A percentile compares a stretch with the other conserved stretches of the same genome.
Evolutionary conservation across 2,329 filamentous ascomycete genomes (phyloP).

Genomic region (Nothophoma quercina): DNA sequence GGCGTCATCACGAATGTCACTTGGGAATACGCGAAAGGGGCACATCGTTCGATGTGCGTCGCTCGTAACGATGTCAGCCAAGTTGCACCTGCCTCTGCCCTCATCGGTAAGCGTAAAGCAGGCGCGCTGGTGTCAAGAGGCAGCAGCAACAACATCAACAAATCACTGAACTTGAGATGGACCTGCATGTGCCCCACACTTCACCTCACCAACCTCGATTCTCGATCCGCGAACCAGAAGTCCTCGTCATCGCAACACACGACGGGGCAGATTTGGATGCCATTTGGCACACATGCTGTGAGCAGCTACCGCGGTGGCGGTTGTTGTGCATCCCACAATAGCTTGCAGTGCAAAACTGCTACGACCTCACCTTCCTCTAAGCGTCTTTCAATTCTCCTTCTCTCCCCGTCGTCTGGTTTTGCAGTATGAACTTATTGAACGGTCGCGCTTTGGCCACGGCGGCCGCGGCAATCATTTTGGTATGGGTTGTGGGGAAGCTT

Average conservation of each 20-base stretch:
- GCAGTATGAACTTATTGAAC: not conserved
- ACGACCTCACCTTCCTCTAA: too few relatives aligned
- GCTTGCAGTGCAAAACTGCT: too few relatives aligned
- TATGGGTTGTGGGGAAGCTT: not conserved
- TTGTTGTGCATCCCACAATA: too few relatives aligned
- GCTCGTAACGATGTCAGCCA: not conserved
- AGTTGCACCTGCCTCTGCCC: not conserved
- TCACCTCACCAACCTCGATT: not conserved
- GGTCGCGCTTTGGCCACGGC: not conserved
- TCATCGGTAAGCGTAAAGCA: not conserved
- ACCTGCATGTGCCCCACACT: not conserved
- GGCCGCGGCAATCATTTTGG: not conserved
- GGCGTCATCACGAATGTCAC: constrained; percentile 9
- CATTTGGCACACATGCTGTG: too few relatives aligned
- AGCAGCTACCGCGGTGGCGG: too few relatives aligned
- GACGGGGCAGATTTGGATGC: too few relatives aligned
- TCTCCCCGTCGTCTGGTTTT: too few relatives aligned
- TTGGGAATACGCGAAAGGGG: constrained; percentile 2
- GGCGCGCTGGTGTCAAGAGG: not conserved
- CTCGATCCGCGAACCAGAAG: too few relatives aligned
- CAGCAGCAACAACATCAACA: too few relatives aligned
- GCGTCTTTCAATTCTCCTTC: too few relatives aligned
- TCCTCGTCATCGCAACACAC: too few relatives aligned
- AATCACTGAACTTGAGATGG: too few relatives aligned
- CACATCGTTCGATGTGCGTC: not conserved